These are phyloP conservation scores for Didymosphaeria variabile DNA, from an alignment of 2,329 filamentous ascomycete genomes.

Conservation along the genomic window DNA sequence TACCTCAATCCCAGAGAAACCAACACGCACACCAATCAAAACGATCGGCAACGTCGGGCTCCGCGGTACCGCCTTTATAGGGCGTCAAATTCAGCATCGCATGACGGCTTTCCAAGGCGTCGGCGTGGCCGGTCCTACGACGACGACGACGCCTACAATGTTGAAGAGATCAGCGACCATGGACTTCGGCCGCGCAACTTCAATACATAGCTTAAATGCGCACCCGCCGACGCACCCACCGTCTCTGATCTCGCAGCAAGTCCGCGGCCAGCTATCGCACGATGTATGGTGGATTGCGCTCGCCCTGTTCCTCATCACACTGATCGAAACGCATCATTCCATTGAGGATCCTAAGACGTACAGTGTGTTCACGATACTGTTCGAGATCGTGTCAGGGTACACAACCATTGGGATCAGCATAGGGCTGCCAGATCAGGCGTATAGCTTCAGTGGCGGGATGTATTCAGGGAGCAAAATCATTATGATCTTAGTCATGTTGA, in stretches of 20 bases:
- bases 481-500: conserved; percentile 31
- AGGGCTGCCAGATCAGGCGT: conserved; percentile 31
- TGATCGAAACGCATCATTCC: conserved; percentile 35
- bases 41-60: conserved; percentile 20
- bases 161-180: conserved; percentile 24
- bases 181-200: conserved; percentile 28
- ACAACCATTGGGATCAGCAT: conserved; percentile 34
- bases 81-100: conserved; percentile 30
- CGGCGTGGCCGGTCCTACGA: conserved; percentile 25
- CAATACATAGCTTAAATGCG: conserved; percentile 27
- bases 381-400: conserved; percentile 34
- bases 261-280: conserved; percentile 33
- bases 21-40: conserved; percentile 19
- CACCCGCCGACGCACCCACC: conserved; percentile 27
- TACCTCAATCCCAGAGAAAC: conserved; percentile 16
- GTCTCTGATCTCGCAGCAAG: conserved; percentile 31
- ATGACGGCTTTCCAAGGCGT: conserved; percentile 35
- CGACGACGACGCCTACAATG: conserved; percentile 19
- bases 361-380: conserved; percentile 32
- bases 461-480: conserved; percentile 33
- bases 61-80: conserved; percentile 32
- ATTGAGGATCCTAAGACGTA: conserved; percentile 30
- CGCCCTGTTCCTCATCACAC: conserved; percentile 33
- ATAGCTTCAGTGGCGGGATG: conserved; percentile 33
- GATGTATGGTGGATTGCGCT: conserved; percentile 36